Conservation (phyloP, 768 basidiomycete species). For the Calocera cornea region DNA sequence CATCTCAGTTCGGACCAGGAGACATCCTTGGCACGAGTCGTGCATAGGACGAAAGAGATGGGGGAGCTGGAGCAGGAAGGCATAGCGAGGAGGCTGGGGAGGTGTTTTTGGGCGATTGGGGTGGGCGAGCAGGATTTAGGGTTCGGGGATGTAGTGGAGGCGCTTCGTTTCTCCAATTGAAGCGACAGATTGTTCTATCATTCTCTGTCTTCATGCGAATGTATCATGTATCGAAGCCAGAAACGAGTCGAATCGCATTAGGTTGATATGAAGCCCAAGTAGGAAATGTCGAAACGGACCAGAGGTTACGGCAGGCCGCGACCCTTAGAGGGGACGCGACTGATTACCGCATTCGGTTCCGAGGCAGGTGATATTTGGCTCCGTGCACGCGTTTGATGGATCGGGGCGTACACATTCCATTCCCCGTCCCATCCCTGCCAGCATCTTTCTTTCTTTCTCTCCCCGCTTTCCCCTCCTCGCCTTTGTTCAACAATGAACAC, state of each 20-base stretch:
- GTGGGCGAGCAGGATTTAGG: background rate
- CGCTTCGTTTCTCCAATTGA: background rate
- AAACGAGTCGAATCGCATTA: background rate
- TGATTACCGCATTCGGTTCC: background rate
- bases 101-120: background rate
- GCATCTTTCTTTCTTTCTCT: no score
- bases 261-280: no score
- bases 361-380: background rate
- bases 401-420: background rate
- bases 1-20: background rate
- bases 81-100: background rate
- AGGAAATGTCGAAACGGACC: no score
- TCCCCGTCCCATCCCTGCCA: no score
- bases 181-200: background rate
- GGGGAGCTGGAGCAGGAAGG: background rate
- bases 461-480: background rate
- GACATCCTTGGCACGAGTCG: background rate
- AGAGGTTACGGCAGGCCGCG: no score
- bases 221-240: background rate
- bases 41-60: background rate
- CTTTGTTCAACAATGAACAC: background rate
- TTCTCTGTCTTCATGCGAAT: background rate
- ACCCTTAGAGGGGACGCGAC: background rate
- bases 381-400: conserved; percentile 1
- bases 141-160: background rate